Percentiles rank a stretch among this genome's conserved stretches.
These are phyloP conservation scores for Suhomyces bribrorum DNA, from an alignment of 1,139 yeast species.

Conservation along the genomic window DNA sequence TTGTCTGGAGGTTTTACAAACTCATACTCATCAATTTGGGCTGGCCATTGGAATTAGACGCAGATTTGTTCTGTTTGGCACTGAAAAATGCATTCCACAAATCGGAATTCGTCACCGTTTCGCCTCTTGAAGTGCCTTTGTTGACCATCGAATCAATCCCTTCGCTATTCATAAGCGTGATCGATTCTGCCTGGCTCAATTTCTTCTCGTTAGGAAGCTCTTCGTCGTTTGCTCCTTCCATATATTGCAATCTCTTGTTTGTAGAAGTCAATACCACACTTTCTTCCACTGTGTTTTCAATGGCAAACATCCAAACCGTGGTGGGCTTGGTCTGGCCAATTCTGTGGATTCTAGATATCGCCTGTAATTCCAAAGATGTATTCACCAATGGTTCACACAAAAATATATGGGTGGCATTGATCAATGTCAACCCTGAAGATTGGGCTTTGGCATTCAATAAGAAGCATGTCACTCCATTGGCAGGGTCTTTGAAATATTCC, in stretches of 20 bases:
- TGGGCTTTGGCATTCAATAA: constrained; percentile 81
- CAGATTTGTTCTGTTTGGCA: constrained; percentile 17
- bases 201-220: constrained; percentile 21
- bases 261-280: constrained; percentile 67
- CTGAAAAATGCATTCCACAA: constrained; percentile 63
- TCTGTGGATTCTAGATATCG: constrained; percentile 86
- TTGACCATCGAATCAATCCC: constrained; percentile 46
- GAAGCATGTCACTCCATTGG: constrained; percentile 69
- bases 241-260: constrained; percentile 47
- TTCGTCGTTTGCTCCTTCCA: constrained; percentile 16
- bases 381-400: constrained; percentile 91
- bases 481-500: constrained; percentile 63
- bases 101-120: constrained; percentile 54
- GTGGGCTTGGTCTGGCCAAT: constrained; percentile 85
- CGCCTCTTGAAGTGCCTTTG: constrained; percentile 50
- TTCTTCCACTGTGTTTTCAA: constrained; percentile 87
- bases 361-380: constrained; percentile 83
- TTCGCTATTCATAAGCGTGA: constrained; percentile 38
- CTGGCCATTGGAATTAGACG: neutral
- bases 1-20: too few species aligned
- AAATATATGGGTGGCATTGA: constrained; percentile 89
- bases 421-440: constrained; percentile 85
- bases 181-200: constrained; percentile 36
- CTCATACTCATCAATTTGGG: neutral
- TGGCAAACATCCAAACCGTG: constrained; percentile 88